These are phyloP conservation scores for Chloris gayana DNA, from an alignment of 176 grass and related monocot species.

Conservation along the genomic window DNA sequence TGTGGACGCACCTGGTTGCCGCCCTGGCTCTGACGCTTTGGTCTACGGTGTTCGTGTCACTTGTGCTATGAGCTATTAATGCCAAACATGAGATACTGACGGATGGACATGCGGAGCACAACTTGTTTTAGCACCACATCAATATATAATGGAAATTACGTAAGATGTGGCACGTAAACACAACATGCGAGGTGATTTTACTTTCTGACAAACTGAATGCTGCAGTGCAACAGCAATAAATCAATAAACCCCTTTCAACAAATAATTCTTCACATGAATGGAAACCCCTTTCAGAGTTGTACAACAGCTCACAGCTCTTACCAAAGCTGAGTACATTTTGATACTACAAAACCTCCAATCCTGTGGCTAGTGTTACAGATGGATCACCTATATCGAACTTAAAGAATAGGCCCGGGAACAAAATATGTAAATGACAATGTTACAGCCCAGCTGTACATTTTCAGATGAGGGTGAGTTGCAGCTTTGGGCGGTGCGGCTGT, in stretches of 20 bases:
- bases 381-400: constrained; percentile 17
- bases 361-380: constrained; percentile 17
- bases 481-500: constrained; percentile 92
- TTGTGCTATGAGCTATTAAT: constrained; percentile 34
- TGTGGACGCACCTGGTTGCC: constrained; percentile 62
- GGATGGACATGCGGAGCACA: too few species aligned
- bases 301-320: not conserved
- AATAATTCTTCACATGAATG: not conserved
- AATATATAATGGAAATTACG: too few species aligned
- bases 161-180: too few species aligned
- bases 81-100: not conserved
- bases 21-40: constrained; percentile 60
- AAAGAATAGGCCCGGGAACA: constrained; percentile 1
- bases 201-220: not conserved
- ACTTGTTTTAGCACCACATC: too few species aligned
- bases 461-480: constrained; percentile 88
- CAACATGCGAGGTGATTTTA: too few species aligned
- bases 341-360: not conserved
- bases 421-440: not conserved
- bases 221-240: too few species aligned
- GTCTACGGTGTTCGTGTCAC: constrained; percentile 64
- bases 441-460: constrained; percentile 35
- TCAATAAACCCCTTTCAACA: too few species aligned
- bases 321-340: not conserved
- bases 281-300: not conserved